Conservation (phyloP, 148 eudicot genomes). For the Silene conica region DNA sequence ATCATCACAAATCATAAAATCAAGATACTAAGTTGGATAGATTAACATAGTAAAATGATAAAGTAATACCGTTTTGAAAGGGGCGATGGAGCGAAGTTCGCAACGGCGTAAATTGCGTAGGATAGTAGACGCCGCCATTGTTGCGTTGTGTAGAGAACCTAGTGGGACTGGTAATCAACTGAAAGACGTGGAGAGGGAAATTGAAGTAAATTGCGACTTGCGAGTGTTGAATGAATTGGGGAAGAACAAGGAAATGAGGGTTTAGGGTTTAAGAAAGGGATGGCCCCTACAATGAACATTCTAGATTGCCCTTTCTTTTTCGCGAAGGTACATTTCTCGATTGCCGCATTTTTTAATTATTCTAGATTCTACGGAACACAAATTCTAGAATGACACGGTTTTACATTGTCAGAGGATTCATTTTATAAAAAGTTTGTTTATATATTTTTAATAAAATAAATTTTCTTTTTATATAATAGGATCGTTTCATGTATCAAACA, state of each 20-base stretch:
- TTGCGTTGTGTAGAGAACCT: background rate
- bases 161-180: background rate
- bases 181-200: too few species aligned
- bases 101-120: conserved; percentile 24
- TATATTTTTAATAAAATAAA: too few species aligned
- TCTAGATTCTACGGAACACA: too few species aligned
- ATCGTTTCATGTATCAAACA: too few species aligned
- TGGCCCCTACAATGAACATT: background rate
- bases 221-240: background rate
- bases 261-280: conserved; percentile 24
- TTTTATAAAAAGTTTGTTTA: too few species aligned
- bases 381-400: too few species aligned
- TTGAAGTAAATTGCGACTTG: background rate
- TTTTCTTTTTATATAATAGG: too few species aligned
- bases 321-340: background rate
- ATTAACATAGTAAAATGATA: background rate
- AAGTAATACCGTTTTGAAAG: conserved; percentile 24
- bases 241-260: conserved; percentile 11
- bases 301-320: conserved; percentile 14
- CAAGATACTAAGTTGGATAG: too few species aligned
- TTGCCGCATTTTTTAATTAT: background rate
- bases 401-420: too few species aligned
- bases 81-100: conserved; percentile 15
- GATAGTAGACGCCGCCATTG: conserved; percentile 21
- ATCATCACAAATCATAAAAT: background rate